Conservation (phyloP, 2,329 filamentous ascomycete genomes). For the Septoria linicola region DNA sequence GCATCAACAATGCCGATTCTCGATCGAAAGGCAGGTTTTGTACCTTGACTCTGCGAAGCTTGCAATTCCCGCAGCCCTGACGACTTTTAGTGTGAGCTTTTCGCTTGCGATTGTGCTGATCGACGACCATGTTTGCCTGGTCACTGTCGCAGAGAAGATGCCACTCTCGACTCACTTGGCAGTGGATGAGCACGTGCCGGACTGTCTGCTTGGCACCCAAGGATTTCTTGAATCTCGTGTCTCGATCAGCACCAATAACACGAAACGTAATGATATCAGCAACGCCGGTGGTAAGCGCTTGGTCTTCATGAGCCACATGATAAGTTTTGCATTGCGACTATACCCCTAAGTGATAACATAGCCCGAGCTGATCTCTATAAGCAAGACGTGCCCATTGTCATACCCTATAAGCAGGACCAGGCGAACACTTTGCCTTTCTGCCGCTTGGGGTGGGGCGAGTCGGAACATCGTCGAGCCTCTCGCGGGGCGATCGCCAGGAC, state of each 20-base stretch:
- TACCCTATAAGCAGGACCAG: constrained; percentile 13
- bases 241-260: constrained; percentile 1
- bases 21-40: not conserved
- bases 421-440: constrained; percentile 2
- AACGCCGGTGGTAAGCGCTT: constrained; percentile 12
- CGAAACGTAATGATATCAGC: constrained; percentile 13
- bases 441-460: constrained; percentile 3
- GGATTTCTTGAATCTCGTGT: constrained; percentile 1
- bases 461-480: too few species aligned
- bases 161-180: constrained; percentile 4
- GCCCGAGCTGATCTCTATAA: constrained; percentile 9
- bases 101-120: constrained; percentile 21
- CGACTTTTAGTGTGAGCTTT: constrained; percentile 54
- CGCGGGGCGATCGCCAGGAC: not conserved
- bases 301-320: constrained; percentile 10
- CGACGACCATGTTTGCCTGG: constrained; percentile 12
- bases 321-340: not conserved
- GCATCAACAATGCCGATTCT: constrained; percentile 1
- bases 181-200: not conserved
- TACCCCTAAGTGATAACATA: constrained; percentile 13
- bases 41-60: constrained; percentile 55
- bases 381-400: constrained; percentile 10
- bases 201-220: too few species aligned
- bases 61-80: constrained; percentile 58
- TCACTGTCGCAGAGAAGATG: not conserved